A percentile compares a stretch with the other conserved stretches of the same genome.
Evolutionary conservation across 2,329 filamentous ascomycete species (phyloP).

Genomic region (Ramichloridium luteum): DNA sequence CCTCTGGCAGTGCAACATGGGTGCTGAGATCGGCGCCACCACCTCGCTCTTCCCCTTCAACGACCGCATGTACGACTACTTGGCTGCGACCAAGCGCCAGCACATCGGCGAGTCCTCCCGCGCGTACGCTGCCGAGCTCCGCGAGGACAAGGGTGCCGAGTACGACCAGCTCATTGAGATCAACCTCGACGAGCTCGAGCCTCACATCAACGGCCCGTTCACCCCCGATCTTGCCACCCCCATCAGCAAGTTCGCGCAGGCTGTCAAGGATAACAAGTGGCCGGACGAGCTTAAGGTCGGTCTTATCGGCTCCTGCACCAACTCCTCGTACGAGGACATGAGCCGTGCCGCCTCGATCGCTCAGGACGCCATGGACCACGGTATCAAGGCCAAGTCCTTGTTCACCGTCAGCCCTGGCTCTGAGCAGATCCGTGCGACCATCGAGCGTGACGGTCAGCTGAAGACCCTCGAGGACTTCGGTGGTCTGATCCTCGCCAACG

Average conservation of each 20-base stretch:
- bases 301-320: constrained; percentile 96
- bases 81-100: constrained; percentile 77
- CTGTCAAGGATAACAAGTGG: constrained; percentile 90
- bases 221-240: constrained; percentile 95
- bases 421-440: constrained; percentile 91
- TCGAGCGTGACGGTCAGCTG: constrained; percentile 61
- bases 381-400: constrained; percentile 81
- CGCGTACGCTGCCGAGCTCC: constrained; percentile 71
- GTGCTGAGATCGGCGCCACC: constrained; percentile 67
- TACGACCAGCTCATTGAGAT: constrained; percentile 96
- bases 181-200: constrained; percentile 88
- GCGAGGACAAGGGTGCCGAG: constrained; percentile 77
- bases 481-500: constrained; percentile 87
- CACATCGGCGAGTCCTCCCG: constrained; percentile 85
- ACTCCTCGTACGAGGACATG: constrained; percentile 85
- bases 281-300: constrained; percentile 93
- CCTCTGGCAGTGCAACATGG: constrained; percentile 10
- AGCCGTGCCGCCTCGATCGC: constrained; percentile 83
- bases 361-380: constrained; percentile 79
- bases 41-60: constrained; percentile 97
- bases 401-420: constrained; percentile 96
- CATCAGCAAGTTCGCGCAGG: constrained; percentile 93
- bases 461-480: constrained; percentile 94
- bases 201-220: constrained; percentile 97
- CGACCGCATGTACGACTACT: constrained; percentile 94